Evolutionary conservation across 768 basidiomycete species (phyloP).

Genomic region (Sistotremastrum niveocremeum): DNA sequence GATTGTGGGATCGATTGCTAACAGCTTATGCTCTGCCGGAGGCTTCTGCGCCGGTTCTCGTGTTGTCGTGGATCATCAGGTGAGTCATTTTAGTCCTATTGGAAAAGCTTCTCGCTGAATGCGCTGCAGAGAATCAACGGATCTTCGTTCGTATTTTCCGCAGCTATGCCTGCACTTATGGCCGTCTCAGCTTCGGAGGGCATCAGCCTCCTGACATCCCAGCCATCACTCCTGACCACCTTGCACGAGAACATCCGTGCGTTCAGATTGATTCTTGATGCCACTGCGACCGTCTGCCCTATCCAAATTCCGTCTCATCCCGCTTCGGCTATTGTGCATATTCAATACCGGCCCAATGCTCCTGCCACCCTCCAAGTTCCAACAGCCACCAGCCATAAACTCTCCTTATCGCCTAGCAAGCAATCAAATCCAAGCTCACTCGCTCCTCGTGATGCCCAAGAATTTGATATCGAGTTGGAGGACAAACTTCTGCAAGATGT

Average conservation of each 20-base stretch:
- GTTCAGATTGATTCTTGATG: slow-evolving; percentile 72
- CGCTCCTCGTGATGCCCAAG: slow-evolving; percentile 30
- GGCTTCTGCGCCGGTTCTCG: slow-evolving; percentile 91
- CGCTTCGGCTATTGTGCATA: slow-evolving; percentile 79
- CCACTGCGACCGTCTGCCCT: slow-evolving; percentile 40
- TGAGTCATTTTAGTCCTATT: slow-evolving; percentile 13
- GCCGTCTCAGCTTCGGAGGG: slow-evolving; percentile 80
- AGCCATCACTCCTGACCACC: slow-evolving; percentile 58
- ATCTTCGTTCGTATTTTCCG: slow-evolving; percentile 90
- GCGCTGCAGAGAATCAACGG: slow-evolving; percentile 77
- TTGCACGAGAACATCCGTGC: slow-evolving; percentile 73
- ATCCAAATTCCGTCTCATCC: slow-evolving; percentile 79
- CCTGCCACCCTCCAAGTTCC: slow-evolving; percentile 15
- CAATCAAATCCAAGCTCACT: slow-evolving; percentile 37
- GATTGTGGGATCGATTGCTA: slow-evolving; percentile 83
- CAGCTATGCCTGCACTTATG: slow-evolving; percentile 82
- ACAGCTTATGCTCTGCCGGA: slow-evolving; percentile 67
- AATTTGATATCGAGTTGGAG: slow-evolving; percentile 49
- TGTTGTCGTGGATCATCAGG: slow-evolving; percentile 81
- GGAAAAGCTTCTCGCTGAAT: background rate
- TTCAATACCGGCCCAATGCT: slow-evolving; percentile 38
- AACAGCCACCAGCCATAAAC: slow-evolving; percentile 7
- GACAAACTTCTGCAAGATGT: slow-evolving; percentile 81
- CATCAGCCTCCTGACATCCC: slow-evolving; percentile 62
- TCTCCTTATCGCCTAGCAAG: slow-evolving; percentile 18